Conservation (phyloP, 768 basidiomycete genomes). For the Tricholoma matsutake region DNA sequence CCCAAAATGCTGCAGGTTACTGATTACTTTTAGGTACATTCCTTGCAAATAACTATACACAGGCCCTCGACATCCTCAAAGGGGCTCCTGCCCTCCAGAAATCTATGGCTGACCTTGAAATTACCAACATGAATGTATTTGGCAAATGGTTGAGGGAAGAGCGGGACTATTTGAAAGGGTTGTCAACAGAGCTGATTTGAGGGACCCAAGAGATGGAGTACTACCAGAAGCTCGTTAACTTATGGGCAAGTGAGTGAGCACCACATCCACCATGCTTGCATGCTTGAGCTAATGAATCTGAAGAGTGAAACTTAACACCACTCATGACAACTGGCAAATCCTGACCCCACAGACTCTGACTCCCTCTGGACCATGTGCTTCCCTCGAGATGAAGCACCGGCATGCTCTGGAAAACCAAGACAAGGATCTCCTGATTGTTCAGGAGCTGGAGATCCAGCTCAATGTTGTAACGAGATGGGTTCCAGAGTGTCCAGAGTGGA, state of each 20-base stretch:
- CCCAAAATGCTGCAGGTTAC: neutral
- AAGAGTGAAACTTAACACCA: neutral
- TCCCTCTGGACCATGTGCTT: neutral
- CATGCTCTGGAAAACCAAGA: neutral
- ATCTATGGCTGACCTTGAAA: neutral
- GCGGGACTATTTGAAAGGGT: neutral
- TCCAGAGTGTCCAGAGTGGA: neutral
- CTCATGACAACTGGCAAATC: neutral
- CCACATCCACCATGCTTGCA: neutral
- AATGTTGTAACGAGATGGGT: neutral
- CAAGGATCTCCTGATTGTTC: too few relatives aligned
- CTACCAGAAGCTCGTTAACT: neutral
- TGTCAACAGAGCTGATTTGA: constrained; percentile 1
- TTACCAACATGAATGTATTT: neutral
- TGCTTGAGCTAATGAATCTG: neutral
- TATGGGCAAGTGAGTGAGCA: too few relatives aligned
- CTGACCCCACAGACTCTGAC: neutral
- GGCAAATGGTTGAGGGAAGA: neutral
- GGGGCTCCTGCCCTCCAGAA: neutral
- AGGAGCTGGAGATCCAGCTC: neutral
- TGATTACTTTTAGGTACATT: too few relatives aligned
- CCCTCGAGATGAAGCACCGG: neutral
- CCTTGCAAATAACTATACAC: neutral
- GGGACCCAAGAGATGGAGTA: neutral
- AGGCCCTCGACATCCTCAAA: neutral